Percentiles rank a stretch among this genome's conserved stretches.
These are phyloP conservation scores for Cutaneotrichosporon cutaneum DNA, from an alignment of 1,284 basidiomycete genomes.

Conservation along the genomic window DNA sequence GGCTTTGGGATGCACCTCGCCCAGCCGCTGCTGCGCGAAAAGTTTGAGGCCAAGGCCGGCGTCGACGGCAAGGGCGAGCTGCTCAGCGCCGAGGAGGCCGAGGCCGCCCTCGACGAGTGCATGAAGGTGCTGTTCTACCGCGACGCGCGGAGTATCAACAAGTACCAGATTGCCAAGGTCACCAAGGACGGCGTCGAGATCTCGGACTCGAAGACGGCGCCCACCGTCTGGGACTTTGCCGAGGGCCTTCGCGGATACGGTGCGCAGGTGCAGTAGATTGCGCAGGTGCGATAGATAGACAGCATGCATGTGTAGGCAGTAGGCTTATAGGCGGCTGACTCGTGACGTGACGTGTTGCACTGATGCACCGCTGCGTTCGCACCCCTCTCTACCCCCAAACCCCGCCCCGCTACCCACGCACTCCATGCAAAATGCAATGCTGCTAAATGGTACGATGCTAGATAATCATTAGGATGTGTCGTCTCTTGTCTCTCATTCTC, in stretches of 20 bases:
- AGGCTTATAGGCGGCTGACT: too few relatives aligned
- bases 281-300: slow-evolving; percentile 4
- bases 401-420: slow-evolving; percentile 7
- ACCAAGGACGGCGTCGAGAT: slow-evolving; percentile 75
- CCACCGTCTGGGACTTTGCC: slow-evolving; percentile 88
- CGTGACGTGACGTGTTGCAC: too few relatives aligned
- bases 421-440: slow-evolving; percentile 13
- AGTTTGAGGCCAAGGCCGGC: slow-evolving; percentile 54
- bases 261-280: slow-evolving; percentile 60
- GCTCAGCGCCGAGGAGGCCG: slow-evolving; percentile 77
- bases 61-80: slow-evolving; percentile 77
- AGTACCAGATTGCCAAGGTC: slow-evolving; percentile 94
- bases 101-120: slow-evolving; percentile 74
- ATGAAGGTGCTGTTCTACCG: slow-evolving; percentile 97
- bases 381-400: too few relatives aligned
- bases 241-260: slow-evolving; percentile 71
- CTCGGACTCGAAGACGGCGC: slow-evolving; percentile 71
- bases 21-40: slow-evolving; percentile 85
- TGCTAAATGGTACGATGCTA: slow-evolving; percentile 1
- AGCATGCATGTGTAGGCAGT: slow-evolving; percentile 1
- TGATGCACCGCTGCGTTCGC: too few relatives aligned
- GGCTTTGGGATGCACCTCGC: slow-evolving; percentile 96
- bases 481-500: not conserved
- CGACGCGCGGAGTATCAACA: slow-evolving; percentile 93
- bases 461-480: slow-evolving; percentile 1